Conservation (phyloP, 1,139 yeast species). For the Blastobotrys illinoisensis region DNA sequence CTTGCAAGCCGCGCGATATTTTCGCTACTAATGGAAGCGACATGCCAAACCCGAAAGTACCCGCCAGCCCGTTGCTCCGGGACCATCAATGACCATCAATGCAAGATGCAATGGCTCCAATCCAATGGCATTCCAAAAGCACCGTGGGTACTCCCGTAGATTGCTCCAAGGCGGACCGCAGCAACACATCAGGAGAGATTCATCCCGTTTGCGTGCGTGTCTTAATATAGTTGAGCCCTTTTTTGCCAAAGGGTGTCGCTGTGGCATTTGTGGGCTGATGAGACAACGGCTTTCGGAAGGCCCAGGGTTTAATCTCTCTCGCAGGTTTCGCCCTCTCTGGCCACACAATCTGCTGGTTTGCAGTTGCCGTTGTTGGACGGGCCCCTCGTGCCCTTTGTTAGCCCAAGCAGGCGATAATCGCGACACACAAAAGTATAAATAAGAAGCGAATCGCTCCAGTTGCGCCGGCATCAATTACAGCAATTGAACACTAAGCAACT, state of each 20-base stretch:
- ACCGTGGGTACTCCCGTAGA: no score
- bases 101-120: not conserved
- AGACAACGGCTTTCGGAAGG: not conserved
- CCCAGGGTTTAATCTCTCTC: not conserved
- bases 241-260: not conserved
- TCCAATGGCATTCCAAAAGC: not conserved
- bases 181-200: not conserved
- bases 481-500: not conserved
- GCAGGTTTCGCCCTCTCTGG: not conserved
- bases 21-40: not conserved
- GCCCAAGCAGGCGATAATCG: not conserved
- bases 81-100: not conserved
- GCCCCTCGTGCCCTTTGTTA: not conserved
- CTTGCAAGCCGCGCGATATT: not conserved
- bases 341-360: not conserved
- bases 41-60: not conserved
- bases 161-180: no score
- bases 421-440: not conserved
- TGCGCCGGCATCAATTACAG: no score
- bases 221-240: not conserved
- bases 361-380: not conserved
- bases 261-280: not conserved
- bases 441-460: not conserved
- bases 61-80: not conserved
- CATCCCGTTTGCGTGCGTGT: not conserved